Evolutionary conservation across 805 yeast species (phyloP).

Genomic region (Schizosaccharomyces pombe): DNA sequence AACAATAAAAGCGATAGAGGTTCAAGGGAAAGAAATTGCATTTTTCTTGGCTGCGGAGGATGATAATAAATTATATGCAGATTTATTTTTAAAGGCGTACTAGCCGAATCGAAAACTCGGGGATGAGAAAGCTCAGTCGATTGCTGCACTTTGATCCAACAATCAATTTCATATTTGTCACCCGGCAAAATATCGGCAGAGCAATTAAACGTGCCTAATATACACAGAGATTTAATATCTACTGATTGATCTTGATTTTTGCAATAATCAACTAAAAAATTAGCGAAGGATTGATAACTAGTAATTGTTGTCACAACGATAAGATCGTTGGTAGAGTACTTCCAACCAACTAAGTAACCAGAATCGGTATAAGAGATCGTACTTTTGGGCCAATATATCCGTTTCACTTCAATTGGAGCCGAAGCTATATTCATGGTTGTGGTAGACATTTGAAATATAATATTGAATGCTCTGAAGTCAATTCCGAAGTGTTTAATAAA

Average conservation of each 20-base stretch:
- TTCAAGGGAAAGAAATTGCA: conserved; percentile 56
- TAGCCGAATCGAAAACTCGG: neutral
- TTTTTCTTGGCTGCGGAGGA: conserved; percentile 43
- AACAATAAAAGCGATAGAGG: conserved; percentile 43
- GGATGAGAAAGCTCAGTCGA: neutral
- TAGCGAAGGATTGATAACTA: neutral
- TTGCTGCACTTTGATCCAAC: neutral
- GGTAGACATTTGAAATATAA: too few species aligned
- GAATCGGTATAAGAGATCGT: neutral
- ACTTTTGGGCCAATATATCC: conserved; percentile 10
- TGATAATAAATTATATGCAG: conserved; percentile 28
- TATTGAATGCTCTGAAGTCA: too few species aligned
- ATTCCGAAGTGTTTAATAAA: too few species aligned
- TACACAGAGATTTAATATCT: conserved; percentile 2
- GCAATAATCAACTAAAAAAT: neutral
- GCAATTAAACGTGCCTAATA: conserved; percentile 8
- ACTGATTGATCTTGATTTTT: neutral
- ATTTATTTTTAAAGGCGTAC: neutral
- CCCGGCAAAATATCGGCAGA: neutral
- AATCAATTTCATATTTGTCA: neutral
- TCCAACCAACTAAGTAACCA: conserved; percentile 10
- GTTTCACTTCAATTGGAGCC: too few species aligned
- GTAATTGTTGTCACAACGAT: conserved; percentile 7
- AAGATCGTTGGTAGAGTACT: conserved; percentile 9
- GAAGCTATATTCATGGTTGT: too few species aligned